Percentiles rank a stretch among this genome's conserved stretches.
These are phyloP conservation scores for Penicillium sp. DNA, from an alignment of 2,329 filamentous ascomycete species.

Conservation along the genomic window DNA sequence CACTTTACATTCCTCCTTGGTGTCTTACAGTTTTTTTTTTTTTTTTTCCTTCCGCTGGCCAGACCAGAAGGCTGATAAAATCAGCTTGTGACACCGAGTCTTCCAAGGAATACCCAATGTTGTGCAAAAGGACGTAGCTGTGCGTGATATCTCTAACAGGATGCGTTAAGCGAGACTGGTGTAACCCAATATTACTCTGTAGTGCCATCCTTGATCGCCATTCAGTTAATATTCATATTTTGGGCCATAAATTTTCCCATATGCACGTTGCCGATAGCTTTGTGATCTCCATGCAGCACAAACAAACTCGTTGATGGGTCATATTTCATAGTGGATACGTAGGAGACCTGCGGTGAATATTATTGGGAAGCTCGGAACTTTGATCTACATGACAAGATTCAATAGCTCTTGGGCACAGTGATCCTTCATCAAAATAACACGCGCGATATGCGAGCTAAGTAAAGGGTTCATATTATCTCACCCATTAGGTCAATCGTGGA, in stretches of 20 bases:
- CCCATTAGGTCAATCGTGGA: background rate
- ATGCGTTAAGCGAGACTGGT: conserved; percentile 7
- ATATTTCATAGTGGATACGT: conserved; percentile 14
- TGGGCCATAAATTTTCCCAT: background rate
- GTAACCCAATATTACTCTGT: background rate
- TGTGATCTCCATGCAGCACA: conserved; percentile 4
- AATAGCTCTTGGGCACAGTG: background rate
- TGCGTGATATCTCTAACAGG: conserved; percentile 4
- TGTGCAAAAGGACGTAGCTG: background rate
- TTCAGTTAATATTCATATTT: background rate
- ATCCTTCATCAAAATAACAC: background rate
- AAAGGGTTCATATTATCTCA: background rate
- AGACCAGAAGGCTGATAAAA: background rate
- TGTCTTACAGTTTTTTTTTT: background rate
- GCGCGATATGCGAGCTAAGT: background rate
- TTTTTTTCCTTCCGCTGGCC: background rate
- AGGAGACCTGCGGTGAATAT: background rate
- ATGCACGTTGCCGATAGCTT: conserved; percentile 17
- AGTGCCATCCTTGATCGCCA: background rate
- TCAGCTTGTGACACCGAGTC: background rate
- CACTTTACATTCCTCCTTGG: conserved; percentile 1
- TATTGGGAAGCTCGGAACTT: conserved; percentile 9
- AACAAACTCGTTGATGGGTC: conserved; percentile 16
- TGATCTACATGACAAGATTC: conserved; percentile 16
- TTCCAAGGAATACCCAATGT: background rate